Conservation (phyloP, 208 protist genomes). For the Naegleria lovaniensis region DNA sequence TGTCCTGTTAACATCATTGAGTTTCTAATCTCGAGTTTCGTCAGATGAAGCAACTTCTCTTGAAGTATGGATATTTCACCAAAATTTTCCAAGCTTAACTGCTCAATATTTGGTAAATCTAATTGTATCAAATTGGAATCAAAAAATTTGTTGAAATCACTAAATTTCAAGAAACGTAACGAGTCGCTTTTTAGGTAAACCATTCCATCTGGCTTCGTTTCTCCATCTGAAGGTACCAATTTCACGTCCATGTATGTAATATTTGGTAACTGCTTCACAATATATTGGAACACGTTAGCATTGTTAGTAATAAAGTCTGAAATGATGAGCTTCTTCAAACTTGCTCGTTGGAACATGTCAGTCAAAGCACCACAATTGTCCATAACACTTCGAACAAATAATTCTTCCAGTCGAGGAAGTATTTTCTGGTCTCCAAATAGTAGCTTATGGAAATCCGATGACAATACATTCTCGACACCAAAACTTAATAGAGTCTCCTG, state of each 20-base stretch:
- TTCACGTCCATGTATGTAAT: background rate
- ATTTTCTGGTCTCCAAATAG: too few species aligned
- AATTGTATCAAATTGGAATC: background rate
- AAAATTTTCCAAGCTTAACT: background rate
- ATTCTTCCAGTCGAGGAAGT: background rate
- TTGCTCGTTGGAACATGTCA: background rate
- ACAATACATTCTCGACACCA: too few species aligned
- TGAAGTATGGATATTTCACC: background rate
- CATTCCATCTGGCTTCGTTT: background rate
- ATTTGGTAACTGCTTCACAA: background rate
- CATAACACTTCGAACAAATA: background rate
- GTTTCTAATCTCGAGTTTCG: background rate
- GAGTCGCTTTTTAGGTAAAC: background rate
- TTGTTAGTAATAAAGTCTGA: background rate
- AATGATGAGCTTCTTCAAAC: background rate
- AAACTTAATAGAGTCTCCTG: too few species aligned
- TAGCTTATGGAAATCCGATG: too few species aligned
- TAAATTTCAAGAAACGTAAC: background rate
- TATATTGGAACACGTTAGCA: background rate
- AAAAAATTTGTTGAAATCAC: background rate
- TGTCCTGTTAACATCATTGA: background rate
- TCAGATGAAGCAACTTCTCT: background rate
- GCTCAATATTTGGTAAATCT: background rate
- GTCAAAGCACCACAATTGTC: too few species aligned
- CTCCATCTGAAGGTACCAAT: background rate